phyloP scores from a whole-genome alignment of 225 moss, liverwort and hornwort genomes.

The Sphagnum contortum region DNA sequence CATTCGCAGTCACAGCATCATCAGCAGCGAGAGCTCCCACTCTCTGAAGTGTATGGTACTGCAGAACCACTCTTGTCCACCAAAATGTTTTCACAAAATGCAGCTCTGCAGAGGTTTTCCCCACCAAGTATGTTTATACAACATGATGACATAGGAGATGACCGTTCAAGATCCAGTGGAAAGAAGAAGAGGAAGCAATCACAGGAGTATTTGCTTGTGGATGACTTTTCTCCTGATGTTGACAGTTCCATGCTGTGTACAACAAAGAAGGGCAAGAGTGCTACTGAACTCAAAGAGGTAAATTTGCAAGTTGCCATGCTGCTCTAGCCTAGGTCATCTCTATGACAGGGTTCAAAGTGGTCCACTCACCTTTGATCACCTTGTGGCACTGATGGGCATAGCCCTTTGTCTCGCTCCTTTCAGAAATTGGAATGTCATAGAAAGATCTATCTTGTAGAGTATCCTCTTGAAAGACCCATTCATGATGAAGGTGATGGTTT shows the following conservation, averaged over 20 bases:
- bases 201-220: slow-evolving; percentile 31
- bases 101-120: too few species aligned
- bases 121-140: slow-evolving; percentile 18
- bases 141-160: slow-evolving; percentile 13
- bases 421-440: too few species aligned
- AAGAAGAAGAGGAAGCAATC: slow-evolving; percentile 62
- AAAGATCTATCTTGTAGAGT: too few species aligned
- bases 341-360: too few species aligned
- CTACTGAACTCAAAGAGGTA: slow-evolving; percentile 2
- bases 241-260: slow-evolving; percentile 19
- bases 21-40: slow-evolving; percentile 60
- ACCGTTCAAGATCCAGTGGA: slow-evolving; percentile 19
- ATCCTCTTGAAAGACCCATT: too few species aligned
- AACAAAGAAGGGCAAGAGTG: slow-evolving; percentile 24
- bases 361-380: too few species aligned
- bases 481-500: too few species aligned
- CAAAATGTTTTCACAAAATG: background rate
- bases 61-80: slow-evolving; percentile 22
- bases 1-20: slow-evolving; percentile 36
- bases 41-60: slow-evolving; percentile 52
- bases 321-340: too few species aligned
- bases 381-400: too few species aligned
- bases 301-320: too few species aligned
- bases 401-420: too few species aligned
- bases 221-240: slow-evolving; percentile 11